phyloP scores from a whole-genome alignment of 169 alveolate genomes.

The Plasmodium malariae region DNA sequence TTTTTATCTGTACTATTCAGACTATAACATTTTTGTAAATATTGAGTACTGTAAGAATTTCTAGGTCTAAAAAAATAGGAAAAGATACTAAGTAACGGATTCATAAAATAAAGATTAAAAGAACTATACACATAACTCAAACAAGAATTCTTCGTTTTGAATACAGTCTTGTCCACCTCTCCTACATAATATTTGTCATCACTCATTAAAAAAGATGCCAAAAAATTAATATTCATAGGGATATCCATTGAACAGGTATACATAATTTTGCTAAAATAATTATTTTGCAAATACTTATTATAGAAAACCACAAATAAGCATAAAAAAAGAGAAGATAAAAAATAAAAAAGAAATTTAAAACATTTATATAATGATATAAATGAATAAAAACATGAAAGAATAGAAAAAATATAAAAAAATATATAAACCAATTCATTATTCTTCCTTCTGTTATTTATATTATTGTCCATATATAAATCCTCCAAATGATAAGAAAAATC shows the following conservation, averaged over 20 bases:
- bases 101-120: background rate
- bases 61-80: slow-evolving; percentile 13
- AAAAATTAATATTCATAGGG: slow-evolving; percentile 10
- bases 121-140: background rate
- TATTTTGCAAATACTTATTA: background rate
- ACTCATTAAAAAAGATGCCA: slow-evolving; percentile 1
- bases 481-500: background rate
- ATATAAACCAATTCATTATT: background rate
- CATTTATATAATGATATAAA: slow-evolving; percentile 16
- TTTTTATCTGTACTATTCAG: background rate
- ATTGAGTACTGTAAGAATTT: background rate
- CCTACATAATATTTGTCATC: slow-evolving; percentile 15
- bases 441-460: background rate
- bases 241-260: slow-evolving; percentile 2
- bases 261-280: background rate
- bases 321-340: slow-evolving; percentile 1
- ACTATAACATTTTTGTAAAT: background rate
- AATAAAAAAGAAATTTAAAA: slow-evolving; percentile 4
- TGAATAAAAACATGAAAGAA: slow-evolving; percentile 16
- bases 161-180: slow-evolving; percentile 8
- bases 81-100: background rate
- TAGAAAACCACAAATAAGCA: slow-evolving; percentile 9
- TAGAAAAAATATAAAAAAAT: background rate
- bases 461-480: background rate
- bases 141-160: background rate